A percentile compares a stretch with the other conserved stretches of the same genome.
Evolutionary conservation across 495 filamentous ascomycete genomes (phyloP).

Genomic region (Xylaria nigripes): DNA sequence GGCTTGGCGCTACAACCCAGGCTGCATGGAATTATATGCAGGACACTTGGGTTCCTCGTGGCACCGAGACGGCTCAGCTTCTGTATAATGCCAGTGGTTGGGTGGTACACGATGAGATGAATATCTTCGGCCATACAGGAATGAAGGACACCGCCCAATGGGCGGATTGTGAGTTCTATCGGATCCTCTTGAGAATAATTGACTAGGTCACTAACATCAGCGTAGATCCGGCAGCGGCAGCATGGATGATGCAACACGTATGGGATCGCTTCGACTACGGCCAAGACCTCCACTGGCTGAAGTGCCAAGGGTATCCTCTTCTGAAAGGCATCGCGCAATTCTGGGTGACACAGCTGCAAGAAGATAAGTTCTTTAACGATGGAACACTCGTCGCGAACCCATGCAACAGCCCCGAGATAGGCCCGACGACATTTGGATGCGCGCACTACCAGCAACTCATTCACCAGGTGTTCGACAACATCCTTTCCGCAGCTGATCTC

Average conservation of each 20-base stretch:
- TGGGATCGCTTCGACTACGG: conserved; percentile 43
- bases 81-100: conserved; percentile 42
- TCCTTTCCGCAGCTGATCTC: conserved; percentile 25
- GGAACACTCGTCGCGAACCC: conserved; percentile 43
- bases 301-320: conserved; percentile 36
- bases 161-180: conserved; percentile 16
- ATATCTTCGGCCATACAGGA: conserved; percentile 44
- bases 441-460: conserved; percentile 44
- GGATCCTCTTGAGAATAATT: background rate
- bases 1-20: conserved; percentile 10
- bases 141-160: conserved; percentile 34
- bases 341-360: conserved; percentile 39
- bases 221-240: conserved; percentile 32
- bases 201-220: conserved; percentile 9
- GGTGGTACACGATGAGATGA: conserved; percentile 27
- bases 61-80: conserved; percentile 39
- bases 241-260: conserved; percentile 47
- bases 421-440: conserved; percentile 45
- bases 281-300: conserved; percentile 35
- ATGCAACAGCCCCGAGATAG: conserved; percentile 46
- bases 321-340: conserved; percentile 41
- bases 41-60: conserved; percentile 45
- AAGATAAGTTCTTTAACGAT: conserved; percentile 42
- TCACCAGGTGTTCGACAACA: conserved; percentile 28
- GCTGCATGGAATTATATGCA: conserved; percentile 40